phyloP scores from a whole-genome alignment of 495 filamentous ascomycete genomes.

The Parathielavia hyrcaniae region DNA sequence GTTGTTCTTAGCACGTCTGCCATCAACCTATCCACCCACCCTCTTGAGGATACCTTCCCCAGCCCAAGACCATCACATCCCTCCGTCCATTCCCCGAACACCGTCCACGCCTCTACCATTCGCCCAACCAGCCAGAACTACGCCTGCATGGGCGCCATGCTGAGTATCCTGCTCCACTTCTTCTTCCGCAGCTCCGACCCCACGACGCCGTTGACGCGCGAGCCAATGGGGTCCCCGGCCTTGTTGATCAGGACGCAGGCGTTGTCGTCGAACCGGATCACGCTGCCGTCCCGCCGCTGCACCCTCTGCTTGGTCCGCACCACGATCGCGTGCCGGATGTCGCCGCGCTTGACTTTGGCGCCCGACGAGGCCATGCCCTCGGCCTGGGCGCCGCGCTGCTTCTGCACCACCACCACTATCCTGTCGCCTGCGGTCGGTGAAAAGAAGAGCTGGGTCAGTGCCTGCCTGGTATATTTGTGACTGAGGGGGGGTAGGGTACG shows the following conservation, averaged over 20 bases:
- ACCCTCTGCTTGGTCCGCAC: constrained; percentile 85
- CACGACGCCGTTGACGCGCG: constrained; percentile 83
- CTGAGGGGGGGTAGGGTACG: neutral
- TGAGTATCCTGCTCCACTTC: constrained; percentile 97
- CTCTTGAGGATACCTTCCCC: neutral
- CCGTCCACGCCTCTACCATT: neutral
- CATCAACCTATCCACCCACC: too few species aligned
- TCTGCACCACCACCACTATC: constrained; percentile 96
- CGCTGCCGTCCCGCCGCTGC: constrained; percentile 77
- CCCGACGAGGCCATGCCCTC: constrained; percentile 54
- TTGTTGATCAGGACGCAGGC: constrained; percentile 98
- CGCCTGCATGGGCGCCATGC: constrained; percentile 87
- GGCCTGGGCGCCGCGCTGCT: constrained; percentile 63
- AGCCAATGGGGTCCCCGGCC: constrained; percentile 89
- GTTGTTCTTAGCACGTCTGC: too few species aligned
- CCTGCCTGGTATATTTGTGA: too few species aligned
- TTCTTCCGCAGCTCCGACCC: constrained; percentile 78
- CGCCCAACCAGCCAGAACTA: constrained; percentile 39
- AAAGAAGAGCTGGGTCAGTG: too few species aligned
- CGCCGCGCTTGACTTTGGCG: constrained; percentile 90
- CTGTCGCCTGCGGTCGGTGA: constrained; percentile 64
- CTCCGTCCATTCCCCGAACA: neutral
- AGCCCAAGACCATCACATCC: too few species aligned
- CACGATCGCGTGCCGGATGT: constrained; percentile 93
- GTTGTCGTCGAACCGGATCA: constrained; percentile 94